Evolutionary conservation across 257 asterid species (phyloP), one percentile per base, ranked within the genome.

Genomic region (Osmanthus fragrans): DNA sequence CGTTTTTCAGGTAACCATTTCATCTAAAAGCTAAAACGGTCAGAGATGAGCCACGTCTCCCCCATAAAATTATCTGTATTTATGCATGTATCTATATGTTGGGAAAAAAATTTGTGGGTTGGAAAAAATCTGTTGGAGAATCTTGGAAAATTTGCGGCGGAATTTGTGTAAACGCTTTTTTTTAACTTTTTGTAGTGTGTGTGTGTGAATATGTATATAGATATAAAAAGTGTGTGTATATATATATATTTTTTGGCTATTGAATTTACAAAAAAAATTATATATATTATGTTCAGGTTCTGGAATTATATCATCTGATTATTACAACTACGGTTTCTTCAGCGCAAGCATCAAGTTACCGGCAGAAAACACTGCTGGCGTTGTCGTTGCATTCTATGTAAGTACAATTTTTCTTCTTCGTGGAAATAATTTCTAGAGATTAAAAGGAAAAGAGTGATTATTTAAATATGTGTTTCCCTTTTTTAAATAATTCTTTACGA

Each of bases 311-410:
- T 94, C 98, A 13, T 80, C 90, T 0, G 97, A 91, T 83, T 94
- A 94, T 87, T 92, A 90, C 88, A 85, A 87, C 78, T 87, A 91
- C 81, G 99, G 98, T 21, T 94, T 91, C 92, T 94, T 92, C 81
- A 94, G 99, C 79, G 96, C 98, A 74, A 80, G 80, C 74, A 90
- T 94, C 60, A 94, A 91, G 90, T 83, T 94, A 92, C 99, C 99
- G 13, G 84, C 97, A 29, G 79, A 82, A 69, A 84, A 90, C 54
- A 88, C 97, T 1, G 97, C 99, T 4, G 99, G 98, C 68, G 83
- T 92, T 42, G 94, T 89, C 76, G 98, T 94, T 32, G 99, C 97
- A 5, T 94, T 94, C 82, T 94, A 94, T 84, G 98, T 94, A 79
- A 77, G 96, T 70, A 19, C 7, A 45, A 8, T 16, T 29, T 45